Percentiles rank a stretch among this genome's conserved stretches.
Conservation (phyloP, 2,329 filamentous ascomycete genomes). For the Sporothrix schenckii region DNA sequence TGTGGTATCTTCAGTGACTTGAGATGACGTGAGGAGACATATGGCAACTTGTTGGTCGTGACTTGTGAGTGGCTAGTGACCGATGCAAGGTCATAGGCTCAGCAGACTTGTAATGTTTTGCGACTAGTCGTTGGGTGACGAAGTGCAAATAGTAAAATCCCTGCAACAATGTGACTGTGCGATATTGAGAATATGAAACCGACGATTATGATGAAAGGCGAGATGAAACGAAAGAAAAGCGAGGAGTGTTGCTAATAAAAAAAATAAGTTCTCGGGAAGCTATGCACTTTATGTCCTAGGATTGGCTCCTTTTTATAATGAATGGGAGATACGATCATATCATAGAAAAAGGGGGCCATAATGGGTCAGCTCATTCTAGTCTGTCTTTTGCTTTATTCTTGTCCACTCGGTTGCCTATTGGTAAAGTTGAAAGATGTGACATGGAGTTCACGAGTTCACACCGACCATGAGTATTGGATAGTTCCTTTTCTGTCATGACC, state of each 20-base stretch:
- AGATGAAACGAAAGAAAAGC: not conserved
- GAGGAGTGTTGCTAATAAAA: not conserved
- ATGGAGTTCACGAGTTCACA: too few species aligned
- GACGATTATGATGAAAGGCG: not conserved
- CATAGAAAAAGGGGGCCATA: too few species aligned
- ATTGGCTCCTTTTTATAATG: too few species aligned
- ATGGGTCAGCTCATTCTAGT: too few species aligned
- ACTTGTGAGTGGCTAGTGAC: not conserved
- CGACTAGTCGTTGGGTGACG: not conserved
- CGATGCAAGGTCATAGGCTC: constrained; percentile 3
- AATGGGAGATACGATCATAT: too few species aligned
- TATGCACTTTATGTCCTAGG: too few species aligned
- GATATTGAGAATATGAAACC: not conserved
- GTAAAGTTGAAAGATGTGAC: too few species aligned
- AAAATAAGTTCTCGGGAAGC: too few species aligned
- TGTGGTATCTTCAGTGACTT: not conserved
- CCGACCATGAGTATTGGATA: too few species aligned
- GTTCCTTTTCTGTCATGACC: too few species aligned
- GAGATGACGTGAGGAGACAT: not conserved
- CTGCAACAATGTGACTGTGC: not conserved
- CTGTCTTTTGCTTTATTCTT: too few species aligned
- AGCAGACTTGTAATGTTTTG: not conserved
- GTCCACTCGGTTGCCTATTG: too few species aligned
- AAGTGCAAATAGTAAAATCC: not conserved
- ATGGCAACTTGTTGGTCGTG: not conserved